Evolutionary conservation across 192 early-diverging fungal species (phyloP), one percentile per base, ranked within the genome.

Genomic region (Gigaspora rosea): DNA sequence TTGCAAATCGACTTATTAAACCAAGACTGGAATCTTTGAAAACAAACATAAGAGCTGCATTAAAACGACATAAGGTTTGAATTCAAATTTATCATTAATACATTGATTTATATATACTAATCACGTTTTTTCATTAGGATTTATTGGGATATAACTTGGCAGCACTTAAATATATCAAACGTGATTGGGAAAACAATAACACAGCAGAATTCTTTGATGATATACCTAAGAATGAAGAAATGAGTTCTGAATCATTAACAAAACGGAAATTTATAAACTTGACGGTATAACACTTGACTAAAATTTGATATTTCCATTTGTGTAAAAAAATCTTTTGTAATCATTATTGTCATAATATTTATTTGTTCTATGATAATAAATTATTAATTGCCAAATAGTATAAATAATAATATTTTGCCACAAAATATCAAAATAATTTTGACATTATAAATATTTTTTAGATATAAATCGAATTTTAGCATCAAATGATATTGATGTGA

Each of bases 131-230:
- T 73, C 59, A 15, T 51, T 63, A 84, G 83, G 94, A 97, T 75
- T 79, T 87, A 59, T 87, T 97, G 73, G 97, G 97, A 56, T 97
- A 91, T 80, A 99, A 97, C 73, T 73, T 95, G 47, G 95, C 95
- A 10, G 95, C 92, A 1, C 84, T 99, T 20, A 82, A 85, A 69
- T 91, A 90, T 70, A 86, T 96, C 67, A 87, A 86, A 71, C 81
- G 92, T 16, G 94, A 95, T 61, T 94, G 90, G 87, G 91, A 95
- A 72, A 88, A 86, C 62, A 88, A 85, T 67, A 90, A 88, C 35
- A 91, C 89, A 9, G 83, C 91, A 13, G 87, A 92, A 49, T 94
- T 93, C 83, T 88, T 92, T 83, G 92, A 90, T 47, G 92, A 93
- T 47, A 82, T 82, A 20, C 75, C 77, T 51, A 80, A 83, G 16